Percentiles rank a stretch among this genome's conserved stretches.
These are phyloP conservation scores for Candida peoriensis DNA, from an alignment of 805 yeast species.

Conservation along the genomic window DNA sequence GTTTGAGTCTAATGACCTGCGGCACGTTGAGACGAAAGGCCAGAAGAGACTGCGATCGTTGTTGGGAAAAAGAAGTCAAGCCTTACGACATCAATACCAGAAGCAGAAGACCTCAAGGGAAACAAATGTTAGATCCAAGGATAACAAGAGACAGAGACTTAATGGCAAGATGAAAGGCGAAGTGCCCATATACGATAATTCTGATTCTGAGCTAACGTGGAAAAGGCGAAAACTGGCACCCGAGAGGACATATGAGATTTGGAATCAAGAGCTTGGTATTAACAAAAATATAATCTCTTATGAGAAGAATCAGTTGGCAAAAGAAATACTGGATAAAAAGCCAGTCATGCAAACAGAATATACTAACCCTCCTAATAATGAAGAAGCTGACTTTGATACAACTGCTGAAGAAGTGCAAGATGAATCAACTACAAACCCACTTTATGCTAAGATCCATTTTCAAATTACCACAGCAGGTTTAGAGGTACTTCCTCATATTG, in stretches of 20 bases:
- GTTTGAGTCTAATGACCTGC: too few relatives aligned
- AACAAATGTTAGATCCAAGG: too few relatives aligned
- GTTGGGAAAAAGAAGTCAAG: too few relatives aligned
- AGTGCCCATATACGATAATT: slow-evolving; percentile 1
- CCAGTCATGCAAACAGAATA: neutral
- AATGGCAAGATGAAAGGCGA: too few relatives aligned
- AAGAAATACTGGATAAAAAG: slow-evolving; percentile 2
- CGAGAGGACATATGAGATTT: slow-evolving; percentile 20
- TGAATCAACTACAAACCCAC: neutral
- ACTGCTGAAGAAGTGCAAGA: slow-evolving; percentile 1
- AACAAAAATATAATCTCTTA: slow-evolving; percentile 8
- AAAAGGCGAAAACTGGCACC: slow-evolving; percentile 8
- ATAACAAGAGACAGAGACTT: too few relatives aligned
- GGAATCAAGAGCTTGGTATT: slow-evolving; percentile 15
- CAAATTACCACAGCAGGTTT: slow-evolving; percentile 6
- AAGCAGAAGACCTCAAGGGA: too few relatives aligned
- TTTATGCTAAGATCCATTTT: neutral
- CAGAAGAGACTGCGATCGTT: too few relatives aligned
- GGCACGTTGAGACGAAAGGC: too few relatives aligned
- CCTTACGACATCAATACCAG: too few relatives aligned
- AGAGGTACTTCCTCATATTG: slow-evolving; percentile 12
- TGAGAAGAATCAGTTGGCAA: neutral
- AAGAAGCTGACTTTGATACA: neutral
- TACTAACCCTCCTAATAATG: slow-evolving; percentile 14
- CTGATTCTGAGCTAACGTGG: slow-evolving; percentile 2